These are phyloP conservation scores for Trichoderma koningii DNA, from an alignment of 2,329 filamentous ascomycete species.

Conservation along the genomic window DNA sequence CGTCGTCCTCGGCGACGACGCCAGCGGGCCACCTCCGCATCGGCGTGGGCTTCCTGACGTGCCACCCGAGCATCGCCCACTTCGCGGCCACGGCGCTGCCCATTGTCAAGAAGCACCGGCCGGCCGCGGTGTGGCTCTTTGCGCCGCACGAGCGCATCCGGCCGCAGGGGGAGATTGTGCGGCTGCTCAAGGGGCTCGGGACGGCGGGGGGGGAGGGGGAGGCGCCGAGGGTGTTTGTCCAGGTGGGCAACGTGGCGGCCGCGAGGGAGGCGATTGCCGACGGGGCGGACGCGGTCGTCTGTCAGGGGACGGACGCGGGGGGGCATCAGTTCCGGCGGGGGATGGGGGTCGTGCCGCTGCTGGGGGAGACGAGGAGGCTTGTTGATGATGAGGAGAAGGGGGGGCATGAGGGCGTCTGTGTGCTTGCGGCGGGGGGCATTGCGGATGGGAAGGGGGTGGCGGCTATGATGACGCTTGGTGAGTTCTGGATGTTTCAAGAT, in stretches of 20 bases:
- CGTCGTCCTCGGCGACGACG: not conserved
- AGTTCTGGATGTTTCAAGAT: conserved; percentile 27
- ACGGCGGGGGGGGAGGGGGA: no score
- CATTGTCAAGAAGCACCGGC: conserved; percentile 54
- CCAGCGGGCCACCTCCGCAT: conserved; percentile 49
- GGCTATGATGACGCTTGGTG: conserved; percentile 57
- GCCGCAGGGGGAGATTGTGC: conserved; percentile 43
- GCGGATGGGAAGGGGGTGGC: conserved; percentile 57
- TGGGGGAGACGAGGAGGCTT: conserved; percentile 59
- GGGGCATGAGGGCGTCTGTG: conserved; percentile 39
- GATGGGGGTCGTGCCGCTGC: conserved; percentile 55
- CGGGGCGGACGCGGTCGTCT: conserved; percentile 60
- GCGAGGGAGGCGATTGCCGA: conserved; percentile 52
- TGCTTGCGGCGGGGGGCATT: conserved; percentile 64
- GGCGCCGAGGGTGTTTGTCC: conserved; percentile 57
- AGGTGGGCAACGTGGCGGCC: conserved; percentile 61
- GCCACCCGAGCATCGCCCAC: conserved; percentile 44
- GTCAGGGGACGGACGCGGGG: conserved; percentile 65
- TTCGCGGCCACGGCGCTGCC: conserved; percentile 51
- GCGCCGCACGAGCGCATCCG: conserved; percentile 53
- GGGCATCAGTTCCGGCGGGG: conserved; percentile 61
- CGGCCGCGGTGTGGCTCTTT: conserved; percentile 68
- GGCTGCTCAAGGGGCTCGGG: conserved; percentile 36
- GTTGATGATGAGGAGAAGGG: conserved; percentile 44
- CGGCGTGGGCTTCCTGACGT: conserved; percentile 60